Base-by-base conservation (phyloP, 2,329 filamentous ascomycete species). In the Fusarium sublunatum region DNA sequence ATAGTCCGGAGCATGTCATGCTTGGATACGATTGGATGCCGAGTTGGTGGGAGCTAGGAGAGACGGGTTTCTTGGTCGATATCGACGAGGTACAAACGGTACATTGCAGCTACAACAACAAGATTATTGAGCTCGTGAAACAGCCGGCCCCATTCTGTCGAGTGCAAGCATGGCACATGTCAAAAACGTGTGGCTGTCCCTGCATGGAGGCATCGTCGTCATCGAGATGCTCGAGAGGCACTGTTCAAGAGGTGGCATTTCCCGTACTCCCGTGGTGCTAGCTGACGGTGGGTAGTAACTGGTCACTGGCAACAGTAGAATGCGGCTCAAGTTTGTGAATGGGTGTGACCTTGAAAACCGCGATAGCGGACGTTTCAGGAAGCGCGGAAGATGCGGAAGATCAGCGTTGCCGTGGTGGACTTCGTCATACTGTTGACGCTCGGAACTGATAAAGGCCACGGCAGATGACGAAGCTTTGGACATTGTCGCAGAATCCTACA, bases 1-100 rank as follows among this genome's bases (percentile, higher is more conserved):
- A 55, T 28, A 47, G 42, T 44, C 57, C 55, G 55, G 41, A 55
- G 28, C 24, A 31, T 26, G n/a, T 24, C 47, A 15, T 60, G n/a
- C 38, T 48, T 12, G 13, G 15, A 54, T 48, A 34, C 48, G 48
- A 60, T 60, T 60, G 57, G 55, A 55, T 60, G 57, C 57, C 42
- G 38, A 48, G 29, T 55, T 31, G 32, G 55, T 60, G 48, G 55
- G 48, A 61, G 12, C 36, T 40, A 43, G 28, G n/a, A 45, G 38
- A 49, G 45, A 43, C 26, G 55, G 31, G 29, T 7, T 28, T 31
- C 38, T 60, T 60, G 47, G 47, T 54, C 28, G 10, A 41, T 35
- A 41, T 40, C 22, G 24, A 40, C n/a, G 12, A 59, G 55, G 29
- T 32, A 24, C n/a, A n/a, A n/a, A n/a, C n/a, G n/a, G n/a, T n/a